Percentiles rank a stretch among this genome's conserved stretches.
These are phyloP conservation scores for Ogataea paradorogensis DNA, from an alignment of 805 yeast genomes.

Conservation along the genomic window DNA sequence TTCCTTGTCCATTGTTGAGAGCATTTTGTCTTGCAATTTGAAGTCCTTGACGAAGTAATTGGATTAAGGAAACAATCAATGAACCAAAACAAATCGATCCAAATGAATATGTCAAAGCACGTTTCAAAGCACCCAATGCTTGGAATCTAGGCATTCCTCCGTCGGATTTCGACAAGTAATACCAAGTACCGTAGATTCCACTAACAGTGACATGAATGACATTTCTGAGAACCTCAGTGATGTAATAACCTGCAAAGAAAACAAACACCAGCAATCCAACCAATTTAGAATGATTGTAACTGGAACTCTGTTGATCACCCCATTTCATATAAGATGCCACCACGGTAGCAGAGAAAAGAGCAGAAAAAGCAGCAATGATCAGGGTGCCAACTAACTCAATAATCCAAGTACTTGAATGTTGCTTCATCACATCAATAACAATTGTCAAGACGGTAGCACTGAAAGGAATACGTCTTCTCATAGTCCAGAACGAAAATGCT, in stretches of 20 bases:
- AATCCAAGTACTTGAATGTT: constrained; percentile 63
- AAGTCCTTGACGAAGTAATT: constrained; percentile 56
- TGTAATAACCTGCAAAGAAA: constrained; percentile 80
- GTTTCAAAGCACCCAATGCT: constrained; percentile 69
- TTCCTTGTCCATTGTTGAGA: constrained; percentile 21
- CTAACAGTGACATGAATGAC: constrained; percentile 78
- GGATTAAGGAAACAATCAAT: constrained; percentile 72
- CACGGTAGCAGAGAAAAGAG: constrained; percentile 62
- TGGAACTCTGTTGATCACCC: constrained; percentile 33
- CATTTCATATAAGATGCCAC: constrained; percentile 78
- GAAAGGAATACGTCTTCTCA: constrained; percentile 27
- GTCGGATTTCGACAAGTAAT: constrained; percentile 53
- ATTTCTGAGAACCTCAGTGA: constrained; percentile 78
- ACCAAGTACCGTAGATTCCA: constrained; percentile 93
- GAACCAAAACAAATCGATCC: constrained; percentile 86
- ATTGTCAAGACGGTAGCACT: constrained; percentile 27
- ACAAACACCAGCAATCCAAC: constrained; percentile 61
- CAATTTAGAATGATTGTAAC: constrained; percentile 22
- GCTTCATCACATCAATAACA: constrained; percentile 69
- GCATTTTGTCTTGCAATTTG: constrained; percentile 44
- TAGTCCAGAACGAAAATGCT: constrained; percentile 18
- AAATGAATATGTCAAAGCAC: constrained; percentile 81
- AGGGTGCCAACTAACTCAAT: constrained; percentile 40
- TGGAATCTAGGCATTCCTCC: constrained; percentile 73
- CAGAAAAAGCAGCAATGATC: constrained; percentile 59